phyloP scores from a whole-genome alignment of 495 filamentous ascomycete species.

The Penicillium riverlandense region DNA sequence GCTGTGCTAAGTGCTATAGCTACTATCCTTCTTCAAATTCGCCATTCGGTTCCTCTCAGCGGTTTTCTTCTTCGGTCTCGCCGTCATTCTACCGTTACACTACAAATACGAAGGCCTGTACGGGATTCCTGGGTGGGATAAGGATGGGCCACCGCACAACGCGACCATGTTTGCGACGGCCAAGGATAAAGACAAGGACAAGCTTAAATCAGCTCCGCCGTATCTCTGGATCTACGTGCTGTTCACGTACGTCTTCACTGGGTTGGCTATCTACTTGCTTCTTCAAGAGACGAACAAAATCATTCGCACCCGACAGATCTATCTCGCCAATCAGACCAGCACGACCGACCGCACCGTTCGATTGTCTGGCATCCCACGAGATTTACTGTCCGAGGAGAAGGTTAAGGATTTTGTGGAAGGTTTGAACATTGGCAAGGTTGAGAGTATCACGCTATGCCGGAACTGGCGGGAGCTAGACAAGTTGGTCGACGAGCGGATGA shows the following conservation, averaged over 20 bases:
- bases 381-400: conserved; percentile 71
- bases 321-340: conserved; percentile 86
- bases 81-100: conserved; percentile 82
- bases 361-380: conserved; percentile 77
- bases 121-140: conserved; percentile 35
- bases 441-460: conserved; percentile 78
- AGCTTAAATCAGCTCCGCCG: conserved; percentile 22
- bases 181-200: conserved; percentile 19
- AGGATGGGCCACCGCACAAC: conserved; percentile 11
- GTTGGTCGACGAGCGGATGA: conserved; percentile 60
- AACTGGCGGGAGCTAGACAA: conserved; percentile 81
- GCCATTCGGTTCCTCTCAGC: conserved; percentile 73
- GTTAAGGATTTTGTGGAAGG: conserved; percentile 85
- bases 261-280: conserved; percentile 74
- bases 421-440: conserved; percentile 86
- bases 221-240: conserved; percentile 93
- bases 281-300: conserved; percentile 74
- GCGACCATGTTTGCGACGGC: conserved; percentile 7
- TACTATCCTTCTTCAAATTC: conserved; percentile 91
- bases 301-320: conserved; percentile 79
- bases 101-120: conserved; percentile 51
- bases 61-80: conserved; percentile 71
- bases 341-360: conserved; percentile 91
- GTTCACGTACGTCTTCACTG: conserved; percentile 88
- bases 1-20: conserved; percentile 37